phyloP scores from a whole-genome alignment of 1,284 basidiomycete genomes.

The Ceratobasidium sp. region DNA sequence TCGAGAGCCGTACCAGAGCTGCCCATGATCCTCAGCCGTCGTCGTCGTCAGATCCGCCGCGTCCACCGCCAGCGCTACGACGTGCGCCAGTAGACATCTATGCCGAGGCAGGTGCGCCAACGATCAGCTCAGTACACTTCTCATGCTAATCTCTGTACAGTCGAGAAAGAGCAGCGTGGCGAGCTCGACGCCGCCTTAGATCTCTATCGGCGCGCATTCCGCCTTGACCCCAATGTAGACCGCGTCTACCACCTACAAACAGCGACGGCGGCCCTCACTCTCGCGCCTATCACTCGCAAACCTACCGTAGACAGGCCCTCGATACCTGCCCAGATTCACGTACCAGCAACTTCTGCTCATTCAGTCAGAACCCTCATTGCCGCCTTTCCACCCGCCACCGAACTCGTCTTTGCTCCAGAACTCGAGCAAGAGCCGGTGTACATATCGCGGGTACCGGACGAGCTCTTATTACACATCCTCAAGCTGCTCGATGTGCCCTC shows the following conservation, averaged over 20 bases:
- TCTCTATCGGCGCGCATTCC: conserved; percentile 82
- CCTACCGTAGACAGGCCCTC: not conserved
- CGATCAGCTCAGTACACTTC: conserved; percentile 4
- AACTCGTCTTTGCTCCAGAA: conserved; percentile 72
- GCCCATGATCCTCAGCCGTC: conserved; percentile 43
- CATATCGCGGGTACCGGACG: conserved; percentile 74
- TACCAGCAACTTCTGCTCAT: conserved; percentile 6
- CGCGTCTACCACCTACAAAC: conserved; percentile 59
- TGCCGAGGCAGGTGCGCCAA: conserved; percentile 21
- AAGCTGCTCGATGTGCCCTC: conserved; percentile 67
- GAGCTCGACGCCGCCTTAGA: conserved; percentile 77
- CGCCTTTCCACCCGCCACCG: conserved; percentile 58
- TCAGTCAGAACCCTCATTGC: conserved; percentile 51
- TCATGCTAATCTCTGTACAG: conserved; percentile 57
- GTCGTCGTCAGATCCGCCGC: too few species aligned
- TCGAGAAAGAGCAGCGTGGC: conserved; percentile 76
- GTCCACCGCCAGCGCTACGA: conserved; percentile 43
- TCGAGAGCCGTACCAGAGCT: conserved; percentile 52
- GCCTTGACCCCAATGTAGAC: conserved; percentile 75
- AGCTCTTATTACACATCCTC: conserved; percentile 77
- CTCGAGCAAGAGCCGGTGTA: conserved; percentile 68
- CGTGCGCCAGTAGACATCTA: conserved; percentile 46
- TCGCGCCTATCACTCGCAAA: conserved; percentile 14
- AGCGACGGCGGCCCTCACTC: not conserved
- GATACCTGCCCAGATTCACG: conserved; percentile 4